Evolutionary conservation across 2,329 filamentous ascomycete species (phyloP).

Genomic region (Chaetomiaceae sp.): DNA sequence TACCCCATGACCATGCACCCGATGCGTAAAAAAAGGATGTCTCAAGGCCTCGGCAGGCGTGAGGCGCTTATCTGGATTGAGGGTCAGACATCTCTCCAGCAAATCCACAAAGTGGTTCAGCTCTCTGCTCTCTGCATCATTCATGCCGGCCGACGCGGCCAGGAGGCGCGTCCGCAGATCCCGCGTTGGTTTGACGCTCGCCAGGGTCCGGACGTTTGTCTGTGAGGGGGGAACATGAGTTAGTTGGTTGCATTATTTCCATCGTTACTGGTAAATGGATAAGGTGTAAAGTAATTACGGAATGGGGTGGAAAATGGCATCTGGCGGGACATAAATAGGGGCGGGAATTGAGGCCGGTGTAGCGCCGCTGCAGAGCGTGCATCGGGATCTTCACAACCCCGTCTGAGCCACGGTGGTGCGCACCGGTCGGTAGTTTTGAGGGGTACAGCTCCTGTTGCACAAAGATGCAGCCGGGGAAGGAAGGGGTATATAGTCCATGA

Average conservation of each 20-base stretch:
- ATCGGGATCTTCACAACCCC: neutral
- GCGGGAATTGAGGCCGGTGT: neutral
- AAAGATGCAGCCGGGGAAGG: neutral
- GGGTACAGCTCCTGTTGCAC: constrained; percentile 1
- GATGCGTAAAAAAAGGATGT: constrained; percentile 75
- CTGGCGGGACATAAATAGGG: neutral
- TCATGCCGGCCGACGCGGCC: constrained; percentile 69
- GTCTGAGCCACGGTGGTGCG: neutral
- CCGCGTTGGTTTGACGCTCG: constrained; percentile 69
- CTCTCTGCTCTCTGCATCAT: constrained; percentile 69
- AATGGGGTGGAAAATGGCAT: neutral
- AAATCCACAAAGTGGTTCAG: constrained; percentile 81
- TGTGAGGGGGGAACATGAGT: constrained; percentile 34
- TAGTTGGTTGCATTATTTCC: no score
- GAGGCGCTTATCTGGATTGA: constrained; percentile 91
- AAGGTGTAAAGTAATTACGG: no score
- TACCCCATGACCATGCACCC: constrained; percentile 26
- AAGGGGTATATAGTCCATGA: neutral
- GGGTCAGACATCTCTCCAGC: constrained; percentile 77
- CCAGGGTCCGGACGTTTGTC: constrained; percentile 64
- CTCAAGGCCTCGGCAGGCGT: constrained; percentile 80
- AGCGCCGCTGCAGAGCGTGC: neutral
- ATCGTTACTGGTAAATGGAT: no score
- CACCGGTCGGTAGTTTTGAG: neutral
- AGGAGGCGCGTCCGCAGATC: constrained; percentile 78